Base-by-base conservation (phyloP, 2,329 filamentous ascomycete genomes). In the Neonectria magnoliae region DNA sequence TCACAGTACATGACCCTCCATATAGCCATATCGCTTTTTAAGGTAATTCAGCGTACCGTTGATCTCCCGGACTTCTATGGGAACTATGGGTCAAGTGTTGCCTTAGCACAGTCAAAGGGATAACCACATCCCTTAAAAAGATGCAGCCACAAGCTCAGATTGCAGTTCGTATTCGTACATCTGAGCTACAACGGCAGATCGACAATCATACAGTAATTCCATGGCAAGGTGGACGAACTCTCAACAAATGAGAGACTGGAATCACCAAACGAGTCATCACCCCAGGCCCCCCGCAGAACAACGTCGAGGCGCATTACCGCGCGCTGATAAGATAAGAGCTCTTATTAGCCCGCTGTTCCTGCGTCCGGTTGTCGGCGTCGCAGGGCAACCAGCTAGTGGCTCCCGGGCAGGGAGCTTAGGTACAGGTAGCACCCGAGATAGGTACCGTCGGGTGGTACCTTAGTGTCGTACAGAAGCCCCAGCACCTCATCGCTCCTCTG, bases 301-400 rank as follows among this genome's bases (percentile, higher is more conserved):
- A 18, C 36, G 36, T 20, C n/a, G n/a, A 4, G 29, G 16, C n/a
- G 48, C 27, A 51, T 22, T 61, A 57, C 44, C 42, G 69, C 56
- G 55, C 27, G 29, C 11, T 13, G 61, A 71, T 68, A 70, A 69
- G 69, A 59, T 56, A 71, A 59, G 45, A 68, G 64, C 66, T 70
- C 41, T 31, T 41, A 56, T 11, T 33, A 13, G n/a, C n/a, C n/a
- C n/a, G 1, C 6, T 27, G n/a, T 29, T 27, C 22, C 38, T 60
- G 57, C 50, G 20, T 60, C 57, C 50, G 52, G 44, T 42, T 10
- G 45, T 44, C 52, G 60, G 60, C 41, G 27, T 45, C 53, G 38
- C 45, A 27, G 38, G 41, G 58, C 50, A 60, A 55, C 58, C 50
- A 57, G 29, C 22, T 50, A 54, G 25, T 25, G 25, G 22, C 22